These are phyloP conservation scores for Clonostachys byssicola DNA, from an alignment of 2,329 filamentous ascomycete species.

Conservation along the genomic window DNA sequence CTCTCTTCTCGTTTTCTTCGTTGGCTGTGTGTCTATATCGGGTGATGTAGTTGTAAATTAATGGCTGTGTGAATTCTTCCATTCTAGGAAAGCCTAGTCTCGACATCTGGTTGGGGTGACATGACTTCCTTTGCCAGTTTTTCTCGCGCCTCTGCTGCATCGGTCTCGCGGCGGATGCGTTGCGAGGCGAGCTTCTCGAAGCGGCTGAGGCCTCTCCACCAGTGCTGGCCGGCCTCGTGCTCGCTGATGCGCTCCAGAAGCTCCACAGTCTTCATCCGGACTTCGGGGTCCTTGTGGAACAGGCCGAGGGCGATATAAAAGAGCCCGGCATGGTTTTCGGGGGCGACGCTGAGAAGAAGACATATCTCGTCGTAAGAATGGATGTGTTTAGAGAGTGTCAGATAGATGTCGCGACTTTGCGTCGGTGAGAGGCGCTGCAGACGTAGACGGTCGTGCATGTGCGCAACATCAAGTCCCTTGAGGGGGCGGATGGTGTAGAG, in stretches of 20 bases:
- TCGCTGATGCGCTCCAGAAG: conserved; percentile 77
- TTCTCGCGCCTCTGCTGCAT: background rate
- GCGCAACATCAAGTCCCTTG: conserved; percentile 80
- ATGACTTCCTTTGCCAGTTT: no score
- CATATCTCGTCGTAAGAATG: conserved; percentile 82
- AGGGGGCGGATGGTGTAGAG: conserved; percentile 63
- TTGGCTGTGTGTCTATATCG: no score
- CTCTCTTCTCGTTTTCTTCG: no score
- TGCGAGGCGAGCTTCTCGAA: conserved; percentile 87
- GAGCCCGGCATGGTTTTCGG: conserved; percentile 80
- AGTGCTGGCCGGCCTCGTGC: conserved; percentile 89
- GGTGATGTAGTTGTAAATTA: no score
- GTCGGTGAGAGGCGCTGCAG: conserved; percentile 72
- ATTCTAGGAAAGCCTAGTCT: no score
- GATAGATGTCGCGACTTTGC: conserved; percentile 80
- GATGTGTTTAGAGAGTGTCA: conserved; percentile 71
- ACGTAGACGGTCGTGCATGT: conserved; percentile 87
- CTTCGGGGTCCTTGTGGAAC: conserved; percentile 82
- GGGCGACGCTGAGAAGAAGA: conserved; percentile 75
- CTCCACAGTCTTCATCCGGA: conserved; percentile 72
- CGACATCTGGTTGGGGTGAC: no score
- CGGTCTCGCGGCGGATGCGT: conserved; percentile 48
- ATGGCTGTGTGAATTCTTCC: no score
- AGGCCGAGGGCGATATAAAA: conserved; percentile 90
- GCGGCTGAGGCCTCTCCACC: conserved; percentile 80